Evolutionary conservation across 768 basidiomycete genomes (phyloP).

Genomic region (Hypsizygus marmoreus): DNA sequence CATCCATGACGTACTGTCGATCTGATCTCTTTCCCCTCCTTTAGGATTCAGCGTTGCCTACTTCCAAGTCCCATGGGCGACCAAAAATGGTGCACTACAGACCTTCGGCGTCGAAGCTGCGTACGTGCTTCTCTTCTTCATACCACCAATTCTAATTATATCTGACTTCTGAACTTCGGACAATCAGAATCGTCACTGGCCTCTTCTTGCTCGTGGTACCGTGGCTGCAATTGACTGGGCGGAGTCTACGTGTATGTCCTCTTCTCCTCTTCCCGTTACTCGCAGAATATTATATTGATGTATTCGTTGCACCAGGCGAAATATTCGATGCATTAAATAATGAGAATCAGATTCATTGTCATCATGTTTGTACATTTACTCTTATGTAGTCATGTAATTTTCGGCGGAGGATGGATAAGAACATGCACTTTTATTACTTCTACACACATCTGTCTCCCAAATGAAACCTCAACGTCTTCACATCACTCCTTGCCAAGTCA

Average conservation of each 20-base stretch:
- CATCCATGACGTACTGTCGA: background rate
- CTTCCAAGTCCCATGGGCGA: slow-evolving; percentile 68
- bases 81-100: slow-evolving; percentile 59
- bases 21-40: background rate
- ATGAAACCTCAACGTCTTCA: too few relatives aligned
- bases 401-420: too few relatives aligned
- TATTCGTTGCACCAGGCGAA: too few relatives aligned
- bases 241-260: slow-evolving; percentile 43
- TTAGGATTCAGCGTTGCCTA: slow-evolving; percentile 63
- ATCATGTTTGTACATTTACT: too few relatives aligned
- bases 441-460: background rate
- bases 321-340: too few relatives aligned
- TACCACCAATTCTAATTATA: background rate
- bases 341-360: too few relatives aligned
- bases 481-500: background rate
- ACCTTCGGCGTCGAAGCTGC: slow-evolving; percentile 66
- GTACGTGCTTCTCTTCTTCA: slow-evolving; percentile 29
- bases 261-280: background rate
- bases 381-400: too few relatives aligned
- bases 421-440: background rate
- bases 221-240: slow-evolving; percentile 50
- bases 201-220: slow-evolving; percentile 56
- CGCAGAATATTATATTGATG: too few relatives aligned
- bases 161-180: too few relatives aligned
- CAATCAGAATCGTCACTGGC: slow-evolving; percentile 51